Conservation (phyloP, 306 rosid species). For the Erythrophleum fordii region DNA sequence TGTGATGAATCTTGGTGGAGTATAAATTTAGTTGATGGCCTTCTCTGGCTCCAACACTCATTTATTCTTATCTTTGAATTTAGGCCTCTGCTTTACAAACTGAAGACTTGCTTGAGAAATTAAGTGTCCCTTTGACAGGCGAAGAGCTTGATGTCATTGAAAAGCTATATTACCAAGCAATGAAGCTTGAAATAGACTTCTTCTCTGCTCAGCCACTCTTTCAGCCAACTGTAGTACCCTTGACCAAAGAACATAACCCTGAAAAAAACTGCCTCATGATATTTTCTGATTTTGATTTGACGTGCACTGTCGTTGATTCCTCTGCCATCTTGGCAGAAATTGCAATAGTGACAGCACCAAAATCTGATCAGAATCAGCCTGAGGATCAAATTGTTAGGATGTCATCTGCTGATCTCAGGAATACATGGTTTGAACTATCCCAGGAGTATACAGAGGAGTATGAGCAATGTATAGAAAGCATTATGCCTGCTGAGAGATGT, state of each 20-base stretch:
- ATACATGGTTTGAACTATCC: slow-evolving; percentile 79
- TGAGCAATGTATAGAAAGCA: slow-evolving; percentile 85
- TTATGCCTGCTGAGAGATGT: slow-evolving; percentile 70
- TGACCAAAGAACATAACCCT: slow-evolving; percentile 72
- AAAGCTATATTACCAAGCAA: slow-evolving; percentile 93
- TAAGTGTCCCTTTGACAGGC: slow-evolving; percentile 93
- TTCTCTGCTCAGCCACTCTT: slow-evolving; percentile 77
- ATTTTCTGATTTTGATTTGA: slow-evolving; percentile 97
- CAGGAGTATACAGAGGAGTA: slow-evolving; percentile 89
- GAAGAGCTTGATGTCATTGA: slow-evolving; percentile 96
- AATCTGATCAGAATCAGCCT: slow-evolving; percentile 74
- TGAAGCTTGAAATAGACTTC: slow-evolving; percentile 92
- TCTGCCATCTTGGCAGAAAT: slow-evolving; percentile 98
- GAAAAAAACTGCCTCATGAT: slow-evolving; percentile 65
- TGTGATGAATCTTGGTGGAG: slow-evolving; percentile 36
- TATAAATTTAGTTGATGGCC: slow-evolving; percentile 46
- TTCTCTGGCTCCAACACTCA: slow-evolving; percentile 48
- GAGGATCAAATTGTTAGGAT: slow-evolving; percentile 68
- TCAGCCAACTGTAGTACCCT: slow-evolving; percentile 88
- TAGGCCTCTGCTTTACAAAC: slow-evolving; percentile 84
- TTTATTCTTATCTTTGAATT: slow-evolving; percentile 62
- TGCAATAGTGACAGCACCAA: slow-evolving; percentile 87
- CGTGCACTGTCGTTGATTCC: slow-evolving; percentile 93
- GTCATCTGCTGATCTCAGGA: slow-evolving; percentile 84
- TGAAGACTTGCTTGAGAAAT: slow-evolving; percentile 96